Conservation (phyloP, 768 basidiomycete species). For the Auricularia sp. region DNA sequence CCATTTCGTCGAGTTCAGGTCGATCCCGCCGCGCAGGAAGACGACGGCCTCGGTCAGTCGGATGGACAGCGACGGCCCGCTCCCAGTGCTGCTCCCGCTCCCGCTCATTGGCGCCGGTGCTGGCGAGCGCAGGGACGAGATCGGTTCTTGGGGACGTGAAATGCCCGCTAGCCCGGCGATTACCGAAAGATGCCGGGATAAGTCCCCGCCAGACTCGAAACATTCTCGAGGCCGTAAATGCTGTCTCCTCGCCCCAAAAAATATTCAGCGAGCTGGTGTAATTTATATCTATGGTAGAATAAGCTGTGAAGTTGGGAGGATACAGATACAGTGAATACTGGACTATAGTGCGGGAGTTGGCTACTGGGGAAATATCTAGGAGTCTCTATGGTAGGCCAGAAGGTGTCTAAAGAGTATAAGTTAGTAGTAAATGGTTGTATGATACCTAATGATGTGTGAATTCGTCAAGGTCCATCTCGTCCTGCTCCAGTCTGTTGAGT, state of each 20-base stretch:
- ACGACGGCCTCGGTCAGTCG: constrained; percentile 66
- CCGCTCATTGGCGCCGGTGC: not conserved
- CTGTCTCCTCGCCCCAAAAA: not conserved
- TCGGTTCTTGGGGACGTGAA: no score
- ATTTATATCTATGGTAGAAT: not conserved
- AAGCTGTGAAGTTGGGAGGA: not conserved
- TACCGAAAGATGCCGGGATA: not conserved
- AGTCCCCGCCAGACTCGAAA: not conserved
- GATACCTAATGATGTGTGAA: not conserved
- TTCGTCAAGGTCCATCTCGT: not conserved
- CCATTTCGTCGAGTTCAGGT: constrained; percentile 21
- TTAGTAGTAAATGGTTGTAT: not conserved
- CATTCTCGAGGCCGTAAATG: not conserved
- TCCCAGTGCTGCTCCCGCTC: not conserved
- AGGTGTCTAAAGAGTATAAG: not conserved
- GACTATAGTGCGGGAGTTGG: not conserved
- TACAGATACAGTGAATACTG: not conserved
- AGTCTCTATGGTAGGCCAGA: not conserved
- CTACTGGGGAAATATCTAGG: not conserved
- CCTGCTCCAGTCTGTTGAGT: not conserved
- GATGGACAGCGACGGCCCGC: constrained; percentile 33
- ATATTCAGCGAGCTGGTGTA: not conserved
- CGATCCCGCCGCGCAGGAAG: constrained; percentile 41
- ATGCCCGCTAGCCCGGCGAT: not conserved
- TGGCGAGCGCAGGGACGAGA: no score